A percentile compares a stretch with the other conserved stretches of the same genome.
Conservation (phyloP, 768 basidiomycete species). For the Boletus edulis region DNA sequence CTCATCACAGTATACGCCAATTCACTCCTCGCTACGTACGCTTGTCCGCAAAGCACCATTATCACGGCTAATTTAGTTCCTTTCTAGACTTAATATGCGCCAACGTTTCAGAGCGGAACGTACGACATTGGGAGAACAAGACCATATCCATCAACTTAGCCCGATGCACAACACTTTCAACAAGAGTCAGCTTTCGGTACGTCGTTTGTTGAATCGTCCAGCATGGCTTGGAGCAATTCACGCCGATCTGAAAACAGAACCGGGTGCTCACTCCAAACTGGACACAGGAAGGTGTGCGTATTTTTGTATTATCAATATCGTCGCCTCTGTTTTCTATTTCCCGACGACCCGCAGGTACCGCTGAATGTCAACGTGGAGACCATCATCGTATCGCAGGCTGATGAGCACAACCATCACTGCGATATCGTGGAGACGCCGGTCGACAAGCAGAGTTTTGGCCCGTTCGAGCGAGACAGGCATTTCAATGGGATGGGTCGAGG, state of each 20-base stretch:
- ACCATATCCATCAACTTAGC: constrained; percentile 6
- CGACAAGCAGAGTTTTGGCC: constrained; percentile 1
- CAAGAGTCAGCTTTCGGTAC: constrained; percentile 22
- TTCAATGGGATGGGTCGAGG: constrained; percentile 15
- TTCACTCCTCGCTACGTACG: constrained; percentile 34
- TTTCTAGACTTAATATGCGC: constrained; percentile 28
- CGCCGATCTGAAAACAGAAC: constrained; percentile 7
- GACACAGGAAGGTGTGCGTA: constrained; percentile 23
- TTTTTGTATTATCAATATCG: neutral
- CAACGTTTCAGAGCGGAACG: constrained; percentile 28
- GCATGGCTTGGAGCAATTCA: neutral
- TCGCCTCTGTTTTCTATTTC: neutral
- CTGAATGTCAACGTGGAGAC: constrained; percentile 35
- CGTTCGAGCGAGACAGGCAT: constrained; percentile 12
- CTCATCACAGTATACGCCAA: constrained; percentile 29
- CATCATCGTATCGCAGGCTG: constrained; percentile 29
- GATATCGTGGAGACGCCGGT: constrained; percentile 16
- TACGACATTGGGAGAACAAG: constrained; percentile 25
- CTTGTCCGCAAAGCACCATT: neutral
- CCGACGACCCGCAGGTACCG: constrained; percentile 6
- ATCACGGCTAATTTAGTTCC: neutral
- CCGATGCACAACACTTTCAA: constrained; percentile 11
- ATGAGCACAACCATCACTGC: constrained; percentile 20
- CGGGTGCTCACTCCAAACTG: constrained; percentile 22
- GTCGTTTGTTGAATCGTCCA: neutral